Conservation (phyloP, 371 early-diverging fungal genomes). For the Apophysomyces elegans region DNA sequence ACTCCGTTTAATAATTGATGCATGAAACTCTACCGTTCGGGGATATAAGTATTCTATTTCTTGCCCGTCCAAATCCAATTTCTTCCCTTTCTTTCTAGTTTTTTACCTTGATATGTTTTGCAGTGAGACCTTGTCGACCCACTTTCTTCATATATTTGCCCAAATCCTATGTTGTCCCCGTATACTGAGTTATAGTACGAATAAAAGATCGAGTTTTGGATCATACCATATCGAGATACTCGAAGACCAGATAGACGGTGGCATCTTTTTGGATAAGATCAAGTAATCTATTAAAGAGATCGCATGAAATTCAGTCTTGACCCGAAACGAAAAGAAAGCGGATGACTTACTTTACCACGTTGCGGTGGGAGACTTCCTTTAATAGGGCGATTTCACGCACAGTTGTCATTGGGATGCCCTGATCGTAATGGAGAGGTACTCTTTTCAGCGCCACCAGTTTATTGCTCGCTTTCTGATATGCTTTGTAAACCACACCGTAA, state of each 20-base stretch:
- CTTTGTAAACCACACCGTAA: conserved; percentile 98
- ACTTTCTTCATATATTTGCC: conserved; percentile 90
- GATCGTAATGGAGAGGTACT: conserved; percentile 91
- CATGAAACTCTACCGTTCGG: conserved; percentile 79
- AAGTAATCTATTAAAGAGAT: conserved; percentile 62
- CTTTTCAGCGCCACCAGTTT: conserved; percentile 94
- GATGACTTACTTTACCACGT: conserved; percentile 80
- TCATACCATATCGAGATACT: conserved; percentile 84
- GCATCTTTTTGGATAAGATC: conserved; percentile 92
- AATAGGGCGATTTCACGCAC: conserved; percentile 98
- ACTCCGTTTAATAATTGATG: conserved; percentile 87
- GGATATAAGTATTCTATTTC: no score
- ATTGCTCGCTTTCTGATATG: conserved; percentile 74
- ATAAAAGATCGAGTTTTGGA: neutral
- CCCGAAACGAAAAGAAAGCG: neutral
- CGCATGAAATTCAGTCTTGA: neutral
- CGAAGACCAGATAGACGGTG: conserved; percentile 96
- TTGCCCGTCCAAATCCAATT: neutral
- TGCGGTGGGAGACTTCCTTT: conserved; percentile 93
- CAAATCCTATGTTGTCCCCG: conserved; percentile 67
- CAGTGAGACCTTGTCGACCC: conserved; percentile 61
- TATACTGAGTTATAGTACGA: neutral
- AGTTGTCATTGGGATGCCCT: conserved; percentile 89
- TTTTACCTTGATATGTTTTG: conserved; percentile 71
- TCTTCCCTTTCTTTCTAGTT: neutral